Conservation (phyloP, 2,329 filamentous ascomycete species). For the Cordyceps cicadae region DNA sequence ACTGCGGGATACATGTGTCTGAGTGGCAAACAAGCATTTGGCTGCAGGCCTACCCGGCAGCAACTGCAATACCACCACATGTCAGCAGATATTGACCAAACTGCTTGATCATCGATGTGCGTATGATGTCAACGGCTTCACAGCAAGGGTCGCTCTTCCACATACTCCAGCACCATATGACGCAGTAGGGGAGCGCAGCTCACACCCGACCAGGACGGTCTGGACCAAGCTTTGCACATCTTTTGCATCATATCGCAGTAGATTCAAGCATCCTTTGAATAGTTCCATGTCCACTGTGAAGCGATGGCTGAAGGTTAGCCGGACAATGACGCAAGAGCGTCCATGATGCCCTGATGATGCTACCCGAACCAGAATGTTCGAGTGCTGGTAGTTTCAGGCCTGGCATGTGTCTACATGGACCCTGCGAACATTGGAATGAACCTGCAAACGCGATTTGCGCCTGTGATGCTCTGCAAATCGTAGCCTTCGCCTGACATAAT, state of each 20-base stretch:
- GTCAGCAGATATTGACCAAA: neutral
- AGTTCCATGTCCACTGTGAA: neutral
- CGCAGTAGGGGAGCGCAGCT: neutral
- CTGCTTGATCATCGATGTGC: neutral
- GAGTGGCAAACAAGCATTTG: neutral
- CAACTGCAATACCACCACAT: neutral
- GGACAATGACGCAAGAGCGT: neutral
- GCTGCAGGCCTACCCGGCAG: neutral
- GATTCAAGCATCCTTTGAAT: neutral
- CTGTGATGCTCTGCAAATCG: too few relatives aligned
- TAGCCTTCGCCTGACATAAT: too few relatives aligned
- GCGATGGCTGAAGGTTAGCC: neutral
- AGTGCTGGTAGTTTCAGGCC: neutral
- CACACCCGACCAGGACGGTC: neutral
- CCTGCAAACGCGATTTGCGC: too few relatives aligned
- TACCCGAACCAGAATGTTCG: neutral
- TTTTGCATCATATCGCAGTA: neutral
- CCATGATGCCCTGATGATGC: neutral
- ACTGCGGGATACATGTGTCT: neutral
- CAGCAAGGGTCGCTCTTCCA: neutral
- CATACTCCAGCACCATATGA: neutral
- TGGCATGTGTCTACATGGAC: too few relatives aligned
- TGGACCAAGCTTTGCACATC: neutral
- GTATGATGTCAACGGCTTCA: slow-evolving; percentile 10
- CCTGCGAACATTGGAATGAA: too few relatives aligned